Evolutionary conservation across 495 filamentous ascomycete genomes (phyloP).

Genomic region (Tuber aestivum): DNA sequence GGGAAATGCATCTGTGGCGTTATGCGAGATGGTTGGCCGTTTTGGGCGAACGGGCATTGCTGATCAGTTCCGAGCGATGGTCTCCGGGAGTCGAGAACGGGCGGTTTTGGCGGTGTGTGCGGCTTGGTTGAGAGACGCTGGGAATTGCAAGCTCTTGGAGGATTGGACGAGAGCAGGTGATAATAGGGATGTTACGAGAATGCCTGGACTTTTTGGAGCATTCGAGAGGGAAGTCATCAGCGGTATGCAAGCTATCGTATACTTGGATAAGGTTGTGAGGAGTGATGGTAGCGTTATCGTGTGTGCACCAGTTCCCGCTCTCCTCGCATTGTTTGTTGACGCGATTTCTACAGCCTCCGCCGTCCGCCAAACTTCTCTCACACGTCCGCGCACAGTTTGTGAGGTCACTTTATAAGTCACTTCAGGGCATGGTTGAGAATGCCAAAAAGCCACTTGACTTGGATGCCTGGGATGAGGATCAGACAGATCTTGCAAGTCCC

Average conservation of each 20-base stretch:
- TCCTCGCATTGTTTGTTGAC: background rate
- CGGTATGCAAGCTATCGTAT: conserved; percentile 89
- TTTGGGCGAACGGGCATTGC: conserved; percentile 53
- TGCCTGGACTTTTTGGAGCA: conserved; percentile 73
- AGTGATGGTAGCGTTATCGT: conserved; percentile 58
- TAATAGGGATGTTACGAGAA: conserved; percentile 74
- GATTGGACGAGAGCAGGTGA: conserved; percentile 81
- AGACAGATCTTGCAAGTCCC: conserved; percentile 41
- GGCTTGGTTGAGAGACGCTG: conserved; percentile 82
- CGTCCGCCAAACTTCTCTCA: conserved; percentile 73
- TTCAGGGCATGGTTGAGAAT: conserved; percentile 93
- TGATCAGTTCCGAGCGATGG: conserved; percentile 63
- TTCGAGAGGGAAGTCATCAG: conserved; percentile 71
- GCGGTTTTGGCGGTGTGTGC: conserved; percentile 71
- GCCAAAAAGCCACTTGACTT: conserved; percentile 65
- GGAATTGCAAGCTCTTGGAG: conserved; percentile 81
- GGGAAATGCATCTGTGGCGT: conserved; percentile 76
- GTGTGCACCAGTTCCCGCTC: background rate
- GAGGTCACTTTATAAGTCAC: conserved; percentile 79
- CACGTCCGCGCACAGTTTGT: conserved; percentile 84
- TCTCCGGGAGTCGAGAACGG: conserved; percentile 74
- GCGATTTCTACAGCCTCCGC: conserved; percentile 50
- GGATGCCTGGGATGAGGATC: conserved; percentile 55
- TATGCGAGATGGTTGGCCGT: conserved; percentile 63
- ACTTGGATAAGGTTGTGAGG: conserved; percentile 67